Percentiles rank a stretch among this genome's conserved stretches.
phyloP scores from a whole-genome alignment of 805 yeast species.

The Kurtzmaniella fragi region DNA sequence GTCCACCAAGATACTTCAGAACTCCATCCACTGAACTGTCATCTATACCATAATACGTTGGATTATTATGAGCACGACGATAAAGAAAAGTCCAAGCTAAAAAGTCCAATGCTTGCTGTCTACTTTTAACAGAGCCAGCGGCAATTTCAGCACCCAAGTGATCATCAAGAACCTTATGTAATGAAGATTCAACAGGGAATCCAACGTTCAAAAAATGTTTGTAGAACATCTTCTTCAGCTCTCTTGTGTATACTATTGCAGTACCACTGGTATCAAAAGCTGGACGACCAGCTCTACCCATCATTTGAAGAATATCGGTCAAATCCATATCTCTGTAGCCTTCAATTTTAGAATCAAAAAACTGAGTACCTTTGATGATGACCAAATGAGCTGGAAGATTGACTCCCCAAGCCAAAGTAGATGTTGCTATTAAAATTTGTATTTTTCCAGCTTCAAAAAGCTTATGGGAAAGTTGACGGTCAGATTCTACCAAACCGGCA shows the following conservation, averaged over 20 bases:
- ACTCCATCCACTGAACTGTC: conserved; percentile 55
- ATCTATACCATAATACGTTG: conserved; percentile 70
- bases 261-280: conserved; percentile 75
- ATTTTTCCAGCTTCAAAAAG: conserved; percentile 65
- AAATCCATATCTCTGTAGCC: conserved; percentile 77
- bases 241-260: conserved; percentile 73
- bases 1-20: conserved; percentile 49
- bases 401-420: conserved; percentile 88
- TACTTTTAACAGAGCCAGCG: conserved; percentile 57
- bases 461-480: conserved; percentile 65
- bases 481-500: conserved; percentile 74
- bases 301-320: conserved; percentile 78
- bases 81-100: conserved; percentile 72
- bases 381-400: conserved; percentile 78
- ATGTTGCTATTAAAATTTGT: conserved; percentile 71
- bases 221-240: conserved; percentile 67
- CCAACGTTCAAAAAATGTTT: conserved; percentile 76
- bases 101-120: conserved; percentile 71
- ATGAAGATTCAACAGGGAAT: conserved; percentile 76
- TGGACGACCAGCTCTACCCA: conserved; percentile 85
- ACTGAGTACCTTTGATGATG: conserved; percentile 71
- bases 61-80: conserved; percentile 71
- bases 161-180: conserved; percentile 71
- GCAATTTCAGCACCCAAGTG: conserved; percentile 80
- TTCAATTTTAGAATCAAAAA: conserved; percentile 58